Evolutionary conservation across 148 eudicot genomes (phyloP).

Genomic region (Dianthus caryophyllus): DNA sequence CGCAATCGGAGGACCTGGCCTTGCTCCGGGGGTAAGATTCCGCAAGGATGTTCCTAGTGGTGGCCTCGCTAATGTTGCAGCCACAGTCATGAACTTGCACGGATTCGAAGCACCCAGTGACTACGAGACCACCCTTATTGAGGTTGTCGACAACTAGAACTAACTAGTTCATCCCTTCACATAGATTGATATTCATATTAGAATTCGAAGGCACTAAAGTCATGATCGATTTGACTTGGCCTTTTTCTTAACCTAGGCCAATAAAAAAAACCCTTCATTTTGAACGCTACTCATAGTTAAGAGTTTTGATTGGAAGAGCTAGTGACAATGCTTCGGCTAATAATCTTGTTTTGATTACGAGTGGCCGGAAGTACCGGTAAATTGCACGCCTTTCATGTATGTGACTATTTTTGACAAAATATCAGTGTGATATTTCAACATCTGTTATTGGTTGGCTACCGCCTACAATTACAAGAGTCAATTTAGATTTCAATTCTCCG

Average conservation of each 20-base stretch:
- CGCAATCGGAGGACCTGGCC: constrained; percentile 94
- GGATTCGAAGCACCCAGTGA: constrained; percentile 83
- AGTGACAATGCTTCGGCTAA: background rate
- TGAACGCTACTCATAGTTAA: background rate
- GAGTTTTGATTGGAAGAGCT: background rate
- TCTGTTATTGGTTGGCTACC: too few species aligned
- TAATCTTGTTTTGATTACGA: too few species aligned
- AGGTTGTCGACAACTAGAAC: constrained; percentile 49
- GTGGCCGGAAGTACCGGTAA: too few species aligned
- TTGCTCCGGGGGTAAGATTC: constrained; percentile 75
- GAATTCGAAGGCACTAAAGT: constrained; percentile 10
- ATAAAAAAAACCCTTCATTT: constrained; percentile 16
- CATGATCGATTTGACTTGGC: constrained; percentile 16
- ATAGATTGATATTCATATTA: background rate
- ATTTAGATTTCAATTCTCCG: too few species aligned
- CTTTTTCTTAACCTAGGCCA: constrained; percentile 14
- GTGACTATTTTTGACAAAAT: too few species aligned
- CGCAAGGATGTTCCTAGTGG: constrained; percentile 72
- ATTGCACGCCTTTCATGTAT: too few species aligned
- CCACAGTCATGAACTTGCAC: constrained; percentile 86
- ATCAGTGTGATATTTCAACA: too few species aligned
- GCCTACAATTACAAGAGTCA: too few species aligned
- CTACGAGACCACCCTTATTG: constrained; percentile 80
- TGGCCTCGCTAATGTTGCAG: constrained; percentile 94
- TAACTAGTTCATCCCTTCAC: background rate